These are phyloP conservation scores for Oryza punctata DNA, from an alignment of 176 grass and related monocot genomes.

Conservation along the genomic window DNA sequence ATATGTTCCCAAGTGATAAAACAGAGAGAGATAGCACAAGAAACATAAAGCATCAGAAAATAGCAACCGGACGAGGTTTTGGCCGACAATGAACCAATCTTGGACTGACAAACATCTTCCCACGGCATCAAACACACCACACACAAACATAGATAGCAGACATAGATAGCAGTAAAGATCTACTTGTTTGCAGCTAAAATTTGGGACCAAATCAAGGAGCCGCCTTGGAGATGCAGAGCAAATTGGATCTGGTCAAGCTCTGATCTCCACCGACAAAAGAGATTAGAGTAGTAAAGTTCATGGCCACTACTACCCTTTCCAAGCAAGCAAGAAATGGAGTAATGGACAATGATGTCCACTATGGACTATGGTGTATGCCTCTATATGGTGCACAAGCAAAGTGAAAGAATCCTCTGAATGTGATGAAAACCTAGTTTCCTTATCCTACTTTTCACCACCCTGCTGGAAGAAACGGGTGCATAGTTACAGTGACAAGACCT, in stretches of 20 bases:
- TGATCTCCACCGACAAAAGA: conserved; percentile 40
- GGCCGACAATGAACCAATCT: conserved; percentile 9
- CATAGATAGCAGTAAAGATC: conserved; percentile 9
- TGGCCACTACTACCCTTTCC: conserved; percentile 16
- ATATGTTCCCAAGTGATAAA: not conserved
- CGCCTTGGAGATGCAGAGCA: conserved; percentile 6
- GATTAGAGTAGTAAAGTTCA: conserved; percentile 7
- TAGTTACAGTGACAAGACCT: not conserved
- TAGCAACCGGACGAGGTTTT: not conserved
- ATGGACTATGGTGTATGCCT: conserved; percentile 28
- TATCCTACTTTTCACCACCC: conserved; percentile 19
- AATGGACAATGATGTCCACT: conserved; percentile 46
- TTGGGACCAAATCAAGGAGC: not conserved
- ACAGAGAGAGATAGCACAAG: not conserved
- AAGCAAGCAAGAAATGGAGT: conserved; percentile 33
- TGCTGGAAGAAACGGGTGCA: conserved; percentile 2
- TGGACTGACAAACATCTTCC: not conserved
- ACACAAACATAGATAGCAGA: conserved; percentile 3
- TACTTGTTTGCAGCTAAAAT: not conserved
- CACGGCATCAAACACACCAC: not conserved
- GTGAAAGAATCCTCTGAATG: conserved; percentile 37
- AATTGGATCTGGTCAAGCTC: conserved; percentile 13
- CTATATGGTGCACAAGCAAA: conserved; percentile 25
- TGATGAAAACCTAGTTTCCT: conserved; percentile 31
- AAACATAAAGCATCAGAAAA: conserved; percentile 28